Evolutionary conservation across 805 yeast species (phyloP).

Genomic region (Spathaspora arborariae): DNA sequence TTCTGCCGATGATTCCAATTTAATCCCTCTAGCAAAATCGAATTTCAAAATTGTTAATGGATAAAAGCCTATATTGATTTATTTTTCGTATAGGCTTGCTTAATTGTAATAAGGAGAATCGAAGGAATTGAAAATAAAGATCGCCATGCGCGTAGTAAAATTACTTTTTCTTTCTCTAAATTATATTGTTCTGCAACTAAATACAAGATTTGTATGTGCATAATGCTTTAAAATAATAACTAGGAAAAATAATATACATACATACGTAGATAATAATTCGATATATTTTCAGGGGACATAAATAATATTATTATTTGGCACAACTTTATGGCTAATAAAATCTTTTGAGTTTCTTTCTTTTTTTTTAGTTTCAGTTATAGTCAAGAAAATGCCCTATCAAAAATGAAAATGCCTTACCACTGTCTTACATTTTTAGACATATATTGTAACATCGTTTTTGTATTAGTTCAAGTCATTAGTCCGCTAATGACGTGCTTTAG

Average conservation of each 20-base stretch:
- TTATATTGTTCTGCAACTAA: neutral
- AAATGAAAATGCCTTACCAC: neutral
- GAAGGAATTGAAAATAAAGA: neutral
- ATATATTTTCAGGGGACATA: neutral
- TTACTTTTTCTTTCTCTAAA: neutral
- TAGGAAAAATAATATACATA: neutral
- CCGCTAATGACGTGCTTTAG: neutral
- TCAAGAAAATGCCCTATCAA: neutral
- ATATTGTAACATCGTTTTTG: too few relatives aligned
- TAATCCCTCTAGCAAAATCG: neutral
- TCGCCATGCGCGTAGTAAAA: neutral
- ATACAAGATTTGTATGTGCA: neutral
- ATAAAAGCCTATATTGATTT: neutral
- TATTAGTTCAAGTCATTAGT: neutral
- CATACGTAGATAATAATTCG: neutral
- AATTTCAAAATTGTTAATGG: neutral
- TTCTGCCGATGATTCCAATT: neutral
- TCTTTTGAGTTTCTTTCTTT: neutral
- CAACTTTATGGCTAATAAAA: neutral
- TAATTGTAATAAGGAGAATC: neutral
- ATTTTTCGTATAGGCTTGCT: neutral
- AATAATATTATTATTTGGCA: neutral
- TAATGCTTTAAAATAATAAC: neutral
- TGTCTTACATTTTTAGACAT: too few relatives aligned
- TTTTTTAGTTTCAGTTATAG: neutral